Base-by-base conservation (phyloP, 805 yeast species). In the Hanseniaspora nectarophila region DNA sequence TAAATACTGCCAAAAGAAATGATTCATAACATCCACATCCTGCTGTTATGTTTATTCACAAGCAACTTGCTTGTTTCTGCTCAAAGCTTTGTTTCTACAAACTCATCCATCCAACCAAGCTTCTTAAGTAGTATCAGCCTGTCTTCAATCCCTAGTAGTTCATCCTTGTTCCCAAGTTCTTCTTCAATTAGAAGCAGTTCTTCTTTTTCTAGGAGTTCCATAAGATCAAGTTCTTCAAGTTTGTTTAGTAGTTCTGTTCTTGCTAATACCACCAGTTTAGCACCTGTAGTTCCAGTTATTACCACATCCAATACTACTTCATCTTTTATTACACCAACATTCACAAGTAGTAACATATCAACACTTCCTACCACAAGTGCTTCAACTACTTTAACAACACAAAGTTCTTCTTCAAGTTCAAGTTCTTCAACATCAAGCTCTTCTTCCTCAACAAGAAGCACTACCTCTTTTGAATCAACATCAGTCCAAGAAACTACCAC, bases 231-330 rank as follows among this genome's bases (percentile, higher is more conserved):
- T 2, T 56, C 60, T 3, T 34, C 56, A 24, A 55, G 57, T 18
- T 54, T 57, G 24, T 38, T 54, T 1, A 35, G 51, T 29, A 49
- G 51, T 21, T 32, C 54, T 13, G 37, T 58, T 2, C 31, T 55
- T 12, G 33, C 58, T 10, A 35, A 54, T 6, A 24, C 33, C 9
- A 13, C 59, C 4, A 54, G 65, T 2, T 52, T 63, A 15, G 46
- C 61, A 10, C 23, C 61, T 6, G 56, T 62, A 6, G 40, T 63
- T 3, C 31, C 40, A 10, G 18, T 20, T 2, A 59, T 18, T 24
- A 18, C 18, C 15, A 35, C 40, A 20, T 4, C 54, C 1, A 16
- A 58, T 5, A n/a, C 57, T 7, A 54, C 64, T 1, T 47, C 59
- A 0, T n/a, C 43, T 32, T 21, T 50, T 24, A 39, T 54, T 1